Evolutionary conservation across 2,329 filamentous ascomycete species (phyloP), one percentile per base, ranked within the genome.

Genomic region (Coniochaeta sp.): DNA sequence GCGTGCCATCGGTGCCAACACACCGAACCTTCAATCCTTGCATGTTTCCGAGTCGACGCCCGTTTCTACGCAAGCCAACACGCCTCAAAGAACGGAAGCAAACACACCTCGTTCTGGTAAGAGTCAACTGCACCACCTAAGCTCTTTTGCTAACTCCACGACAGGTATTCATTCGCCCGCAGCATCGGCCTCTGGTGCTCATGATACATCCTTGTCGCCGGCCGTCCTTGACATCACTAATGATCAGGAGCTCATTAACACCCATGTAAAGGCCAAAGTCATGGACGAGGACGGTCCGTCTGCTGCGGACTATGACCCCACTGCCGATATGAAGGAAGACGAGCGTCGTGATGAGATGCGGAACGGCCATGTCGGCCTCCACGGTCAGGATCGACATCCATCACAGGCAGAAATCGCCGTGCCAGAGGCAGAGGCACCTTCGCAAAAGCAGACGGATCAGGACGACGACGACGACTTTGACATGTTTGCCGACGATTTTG

Each of bases 301-400:
- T n/a, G 93, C 93, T 54, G 92, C 91, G 61, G 91, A 96, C 72
- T 96, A 96, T 71, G 91, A 96, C 69, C 93, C 93, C 1, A 95
- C 88, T 1, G 80, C 87, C 65, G 93, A 97, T 70, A 95, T 93
- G 89, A 81, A 89, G 71, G 90, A 96, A 72, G 92, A 96, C 66
- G 85, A 86, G 67, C 81, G 85, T 61, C 85, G 88, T 60, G 86
- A 90, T 67, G 86, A 87, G 65, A 80, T 85, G 66, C 83, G 87
- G 61, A 80, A 85, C 62, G 81, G 81, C 58, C 82, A 84, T 60
- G 79, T 77, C 36, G 74, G 75, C n/a, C 70, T 81, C 57, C 79
- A 82, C 61, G 79, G 79, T 61, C 77, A 81, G 65, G 70, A 62
- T 26, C 62, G 66, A 52, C 61, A 55, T 22, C 56, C 57, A 8